Base-by-base conservation (phyloP, 148 eudicot species). In the Salicornia ramosissima region DNA sequence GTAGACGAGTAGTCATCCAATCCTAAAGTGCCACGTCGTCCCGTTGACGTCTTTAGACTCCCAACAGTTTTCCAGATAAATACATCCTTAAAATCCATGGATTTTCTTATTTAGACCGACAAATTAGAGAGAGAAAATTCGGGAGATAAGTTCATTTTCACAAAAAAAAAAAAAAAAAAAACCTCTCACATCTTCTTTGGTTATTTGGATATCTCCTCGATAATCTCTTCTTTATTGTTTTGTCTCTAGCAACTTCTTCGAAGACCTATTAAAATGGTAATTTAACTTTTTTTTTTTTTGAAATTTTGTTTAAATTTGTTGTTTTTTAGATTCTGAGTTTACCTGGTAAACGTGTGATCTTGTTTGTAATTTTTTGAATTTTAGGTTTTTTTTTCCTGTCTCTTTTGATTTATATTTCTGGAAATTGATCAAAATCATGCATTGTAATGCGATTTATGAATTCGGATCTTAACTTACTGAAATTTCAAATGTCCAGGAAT, bases 21-120 rank as follows among this genome's bases (percentile, higher is more conserved):
- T 72, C 43, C 28, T 0, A 28, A 3, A 21, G 40, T 18, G 61
- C 62, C 75, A 40, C 61, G 63, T 72, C 34, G 25, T 6, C 1
- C 18, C 51, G 68, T 77, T 77, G 80, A 77, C 80, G 80, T 67
- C n/a, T 66, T 34, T 30, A 46, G 55, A 13, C 39, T 7, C n/a
- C 1, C 25, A 10, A 2, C 0, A 11, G 16, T n/a, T 12, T 22
- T 42, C 19, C 31, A 36, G 29, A 61, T 67, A 67, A 50, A 67
- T 12, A 10, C 43, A 14, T 6, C 71, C 7, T 10, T 5, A 0
- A 28, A 25, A 14, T 6, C 71, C 7, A 5, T 5, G 0, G 25
- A 25, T 16, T 46, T n/a, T 36, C 26, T 36, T 60, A 36, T n/a
- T n/a, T 64, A 65, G 55, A 65, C 72, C 28, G 29, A 66, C 34